Base-by-base conservation (phyloP, 2,329 filamentous ascomycete species). In the Aspergillus sp. region DNA sequence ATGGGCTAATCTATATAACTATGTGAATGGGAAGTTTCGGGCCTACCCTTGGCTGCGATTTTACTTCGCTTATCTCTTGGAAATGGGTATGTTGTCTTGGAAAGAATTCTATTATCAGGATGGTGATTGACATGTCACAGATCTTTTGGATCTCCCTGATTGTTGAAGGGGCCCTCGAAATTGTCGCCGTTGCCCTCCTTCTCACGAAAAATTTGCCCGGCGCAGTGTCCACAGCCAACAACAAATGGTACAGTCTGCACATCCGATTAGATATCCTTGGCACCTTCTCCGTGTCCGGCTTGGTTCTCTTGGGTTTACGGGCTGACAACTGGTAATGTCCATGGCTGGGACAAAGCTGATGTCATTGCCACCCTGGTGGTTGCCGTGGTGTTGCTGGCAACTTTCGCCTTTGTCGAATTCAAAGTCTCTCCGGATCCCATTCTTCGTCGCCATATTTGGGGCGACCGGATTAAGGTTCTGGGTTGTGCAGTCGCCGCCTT, bases 81-180 rank as follows among this genome's bases (percentile, higher is more conserved):
- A 13, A 30, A 43, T 43, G 41, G 41, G 37, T 39, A 39, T 19
- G 17, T 19, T 19, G 17, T 19, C 17, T 19, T 19, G 17, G 3
- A 19, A 19, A 19, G 17, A 19, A 19, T 19, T 19, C 17, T 19
- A 19, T 19, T 19, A 19, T 19, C 17, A 19, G 17, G 17, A 19
- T 19, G 17, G 17, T 19, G 17, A 19, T 19, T 19, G 17, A 22
- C 20, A 22, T 22, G 20, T 19, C 20, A 4, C 5, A 39, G 37
- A 25, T 30, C 7, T 43, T 43, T 22, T 43, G 41, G 41, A 30
- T 43, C 41, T 43, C 41, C 15, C 41, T 43, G 15, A 30, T 43
- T 7, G 22, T 43, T 10, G 13, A 25, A 30, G 22, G 22, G 2
- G 22, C 15, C 20, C 22, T 43, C 5, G 13, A 25, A 12, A 43